phyloP scores from a whole-genome alignment of 495 filamentous ascomycete species.

The Penicillium ochrochloron region DNA sequence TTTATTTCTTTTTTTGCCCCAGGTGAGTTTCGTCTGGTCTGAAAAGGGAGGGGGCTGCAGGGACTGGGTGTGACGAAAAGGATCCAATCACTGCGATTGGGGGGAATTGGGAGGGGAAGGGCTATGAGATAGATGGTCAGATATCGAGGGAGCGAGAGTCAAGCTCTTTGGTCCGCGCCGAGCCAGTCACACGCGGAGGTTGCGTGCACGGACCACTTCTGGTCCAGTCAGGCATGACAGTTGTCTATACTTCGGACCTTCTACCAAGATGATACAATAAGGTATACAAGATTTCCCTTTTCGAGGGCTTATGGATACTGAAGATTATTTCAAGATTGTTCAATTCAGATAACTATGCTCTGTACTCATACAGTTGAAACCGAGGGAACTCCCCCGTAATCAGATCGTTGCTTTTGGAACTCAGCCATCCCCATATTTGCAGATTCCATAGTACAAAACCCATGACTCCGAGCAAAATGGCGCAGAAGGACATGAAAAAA shows the following conservation, averaged over 20 bases:
- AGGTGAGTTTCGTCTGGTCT: neutral
- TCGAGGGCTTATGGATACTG: too few species aligned
- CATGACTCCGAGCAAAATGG: constrained; percentile 19
- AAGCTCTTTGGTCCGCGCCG: constrained; percentile 11
- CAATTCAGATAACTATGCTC: constrained; percentile 15
- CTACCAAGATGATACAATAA: too few species aligned
- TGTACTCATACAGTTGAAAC: constrained; percentile 22
- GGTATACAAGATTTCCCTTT: too few species aligned
- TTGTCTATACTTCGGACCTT: neutral
- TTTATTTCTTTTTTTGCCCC: constrained; percentile 2
- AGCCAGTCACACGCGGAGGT: constrained; percentile 28
- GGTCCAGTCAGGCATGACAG: neutral
- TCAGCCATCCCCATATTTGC: constrained; percentile 6
- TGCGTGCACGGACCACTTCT: constrained; percentile 22
- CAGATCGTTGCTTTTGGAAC: constrained; percentile 6
- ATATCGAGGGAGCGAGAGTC: constrained; percentile 1
- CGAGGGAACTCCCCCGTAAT: neutral
- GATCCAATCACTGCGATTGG: constrained; percentile 24
- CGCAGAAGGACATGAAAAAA: constrained; percentile 7
- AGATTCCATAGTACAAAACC: constrained; percentile 16
- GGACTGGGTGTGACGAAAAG: constrained; percentile 16
- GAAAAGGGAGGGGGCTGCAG: constrained; percentile 22
- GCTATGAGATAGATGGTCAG: constrained; percentile 8
- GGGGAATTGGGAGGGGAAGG: constrained; percentile 1
- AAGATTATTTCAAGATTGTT: neutral